phyloP scores from a whole-genome alignment of 257 asterid genomes.

The Solanum stenotomum region DNA sequence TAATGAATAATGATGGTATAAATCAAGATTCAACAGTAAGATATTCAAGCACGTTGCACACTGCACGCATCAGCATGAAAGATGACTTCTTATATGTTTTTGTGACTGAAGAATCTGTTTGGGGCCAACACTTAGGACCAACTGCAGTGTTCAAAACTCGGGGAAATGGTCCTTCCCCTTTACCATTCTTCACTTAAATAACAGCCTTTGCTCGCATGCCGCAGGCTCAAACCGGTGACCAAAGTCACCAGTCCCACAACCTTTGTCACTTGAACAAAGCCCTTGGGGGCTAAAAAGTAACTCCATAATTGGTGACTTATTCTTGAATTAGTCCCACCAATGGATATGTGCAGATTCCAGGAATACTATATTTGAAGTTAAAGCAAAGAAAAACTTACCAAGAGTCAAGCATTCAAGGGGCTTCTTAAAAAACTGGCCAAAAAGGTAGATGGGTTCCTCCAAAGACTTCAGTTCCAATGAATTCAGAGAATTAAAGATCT shows the following conservation, averaged over 20 bases:
- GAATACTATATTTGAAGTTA: background rate
- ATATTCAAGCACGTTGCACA: no score
- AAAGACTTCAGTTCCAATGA: conserved; percentile 88
- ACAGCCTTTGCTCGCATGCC: background rate
- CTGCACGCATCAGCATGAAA: background rate
- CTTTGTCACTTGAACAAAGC: background rate
- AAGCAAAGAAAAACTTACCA: conserved; percentile 33
- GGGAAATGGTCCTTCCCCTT: background rate
- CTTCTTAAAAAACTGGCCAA: conserved; percentile 88
- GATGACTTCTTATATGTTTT: background rate
- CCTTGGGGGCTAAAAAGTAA: background rate
- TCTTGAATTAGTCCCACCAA: background rate
- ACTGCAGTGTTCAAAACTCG: background rate
- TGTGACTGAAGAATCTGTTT: background rate
- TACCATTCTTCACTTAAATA: background rate
- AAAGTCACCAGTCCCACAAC: background rate
- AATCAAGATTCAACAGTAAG: conserved; percentile 3
- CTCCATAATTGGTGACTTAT: background rate
- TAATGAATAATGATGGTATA: conserved; percentile 20
- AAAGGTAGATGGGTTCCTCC: conserved; percentile 91
- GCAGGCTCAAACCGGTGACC: background rate
- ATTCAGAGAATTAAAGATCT: conserved; percentile 93
- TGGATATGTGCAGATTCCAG: background rate
- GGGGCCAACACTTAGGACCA: background rate
- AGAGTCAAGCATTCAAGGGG: conserved; percentile 91